phyloP scores from a whole-genome alignment of 2,329 filamentous ascomycete species.

The Penicillium rolfsii region DNA sequence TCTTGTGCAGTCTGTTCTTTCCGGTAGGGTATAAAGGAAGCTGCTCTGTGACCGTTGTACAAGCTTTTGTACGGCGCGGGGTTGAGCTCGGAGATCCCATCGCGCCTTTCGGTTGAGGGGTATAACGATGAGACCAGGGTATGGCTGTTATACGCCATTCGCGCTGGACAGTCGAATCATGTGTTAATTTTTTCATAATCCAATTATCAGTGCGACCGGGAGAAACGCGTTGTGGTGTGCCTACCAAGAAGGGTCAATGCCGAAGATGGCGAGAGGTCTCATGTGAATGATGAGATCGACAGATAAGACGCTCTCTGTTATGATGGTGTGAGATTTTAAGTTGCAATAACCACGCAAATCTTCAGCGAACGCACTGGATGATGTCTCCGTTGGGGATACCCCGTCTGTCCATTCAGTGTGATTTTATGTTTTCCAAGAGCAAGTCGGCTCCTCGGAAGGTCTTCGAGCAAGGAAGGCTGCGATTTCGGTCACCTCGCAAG shows the following conservation, averaged over 20 bases:
- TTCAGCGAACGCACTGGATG: not conserved
- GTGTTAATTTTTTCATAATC: not conserved
- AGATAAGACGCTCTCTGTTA: not conserved
- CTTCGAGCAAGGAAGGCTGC: not conserved
- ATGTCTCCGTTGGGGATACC: not conserved
- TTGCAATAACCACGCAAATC: not conserved
- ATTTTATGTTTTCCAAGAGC: not conserved
- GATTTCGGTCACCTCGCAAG: no score
- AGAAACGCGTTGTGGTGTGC: not conserved
- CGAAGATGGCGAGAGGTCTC: conserved; percentile 4
- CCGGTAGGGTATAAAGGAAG: not conserved
- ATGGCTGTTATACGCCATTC: not conserved
- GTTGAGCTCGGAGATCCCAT: not conserved
- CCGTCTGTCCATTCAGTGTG: not conserved
- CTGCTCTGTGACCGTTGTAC: not conserved
- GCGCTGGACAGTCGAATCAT: not conserved
- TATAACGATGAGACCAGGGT: not conserved
- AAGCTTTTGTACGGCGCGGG: not conserved
- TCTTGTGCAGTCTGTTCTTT: conserved; percentile 2
- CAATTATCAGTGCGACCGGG: not conserved
- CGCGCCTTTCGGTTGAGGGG: not conserved
- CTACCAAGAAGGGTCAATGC: not conserved
- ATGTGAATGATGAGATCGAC: conserved; percentile 5
- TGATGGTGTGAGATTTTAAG: conserved; percentile 1
- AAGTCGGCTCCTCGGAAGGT: not conserved